These are phyloP conservation scores for Fraxinus greggii DNA, from an alignment of 305 asterid species.

Conservation along the genomic window DNA sequence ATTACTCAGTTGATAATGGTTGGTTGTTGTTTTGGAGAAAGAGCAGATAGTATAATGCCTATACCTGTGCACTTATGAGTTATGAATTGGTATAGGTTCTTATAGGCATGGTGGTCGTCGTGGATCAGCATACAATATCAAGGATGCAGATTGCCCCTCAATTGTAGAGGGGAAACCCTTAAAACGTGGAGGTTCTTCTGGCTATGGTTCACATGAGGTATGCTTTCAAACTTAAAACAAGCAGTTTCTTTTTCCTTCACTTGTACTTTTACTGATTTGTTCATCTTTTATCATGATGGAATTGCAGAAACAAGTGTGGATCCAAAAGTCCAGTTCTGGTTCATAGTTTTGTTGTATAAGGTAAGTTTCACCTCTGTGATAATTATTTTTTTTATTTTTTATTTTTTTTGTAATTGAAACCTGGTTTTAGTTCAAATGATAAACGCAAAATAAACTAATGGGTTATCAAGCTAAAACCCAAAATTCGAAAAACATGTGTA, in stretches of 20 bases:
- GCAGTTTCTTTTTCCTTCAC: not conserved
- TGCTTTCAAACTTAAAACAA: slow-evolving; percentile 15
- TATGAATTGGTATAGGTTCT: slow-evolving; percentile 50
- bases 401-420: not conserved
- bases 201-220: slow-evolving; percentile 60
- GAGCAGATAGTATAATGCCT: slow-evolving; percentile 4
- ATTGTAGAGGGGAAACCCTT: slow-evolving; percentile 58
- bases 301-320: slow-evolving; percentile 81
- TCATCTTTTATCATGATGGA: slow-evolving; percentile 13
- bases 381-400: not conserved
- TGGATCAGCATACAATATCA: slow-evolving; percentile 48
- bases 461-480: not conserved
- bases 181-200: slow-evolving; percentile 56
- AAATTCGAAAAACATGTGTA: not conserved
- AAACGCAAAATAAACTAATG: not conserved
- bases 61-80: slow-evolving; percentile 16
- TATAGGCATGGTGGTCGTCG: slow-evolving; percentile 72
- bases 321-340: slow-evolving; percentile 74
- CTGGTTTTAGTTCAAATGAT: not conserved
- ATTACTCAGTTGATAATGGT: slow-evolving; percentile 70
- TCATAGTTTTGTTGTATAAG: slow-evolving; percentile 45
- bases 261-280: slow-evolving; percentile 14
- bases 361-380: slow-evolving; percentile 32
- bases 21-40: slow-evolving; percentile 27
- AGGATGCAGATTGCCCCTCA: slow-evolving; percentile 61